Evolutionary conservation across 345 rosid species (phyloP).

Genomic region (Eucalyptus victrix): DNA sequence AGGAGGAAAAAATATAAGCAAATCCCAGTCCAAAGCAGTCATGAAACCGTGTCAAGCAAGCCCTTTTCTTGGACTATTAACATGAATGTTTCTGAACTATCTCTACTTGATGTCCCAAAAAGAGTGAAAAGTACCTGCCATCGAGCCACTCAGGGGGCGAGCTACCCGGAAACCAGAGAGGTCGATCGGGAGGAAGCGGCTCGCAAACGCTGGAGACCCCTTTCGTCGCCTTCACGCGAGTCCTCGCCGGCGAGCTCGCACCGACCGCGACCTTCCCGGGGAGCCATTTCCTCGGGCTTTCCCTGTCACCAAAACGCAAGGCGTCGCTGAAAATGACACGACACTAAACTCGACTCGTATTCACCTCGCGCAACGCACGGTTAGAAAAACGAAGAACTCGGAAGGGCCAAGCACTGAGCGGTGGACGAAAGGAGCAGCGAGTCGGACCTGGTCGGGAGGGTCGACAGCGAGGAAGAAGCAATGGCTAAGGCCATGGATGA

Average conservation of each 20-base stretch:
- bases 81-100: background rate
- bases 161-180: constrained; percentile 92
- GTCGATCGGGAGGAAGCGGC: constrained; percentile 95
- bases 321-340: background rate
- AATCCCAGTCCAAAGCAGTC: background rate
- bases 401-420: background rate
- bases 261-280: background rate
- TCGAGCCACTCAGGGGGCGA: constrained; percentile 88
- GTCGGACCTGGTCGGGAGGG: constrained; percentile 8
- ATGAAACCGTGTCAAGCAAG: background rate
- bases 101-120: background rate
- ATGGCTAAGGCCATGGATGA: constrained; percentile 25
- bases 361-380: background rate
- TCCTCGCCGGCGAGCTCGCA: background rate
- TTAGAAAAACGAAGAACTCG: background rate
- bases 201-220: constrained; percentile 77
- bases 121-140: constrained; percentile 42
- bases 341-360: background rate
- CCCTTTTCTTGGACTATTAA: background rate
- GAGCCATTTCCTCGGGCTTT: background rate
- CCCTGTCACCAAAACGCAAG: background rate
- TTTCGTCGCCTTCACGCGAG: constrained; percentile 43
- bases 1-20: background rate
- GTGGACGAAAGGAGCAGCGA: background rate
- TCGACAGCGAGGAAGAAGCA: constrained; percentile 14